Evolutionary conservation across 148 eudicot genomes (phyloP).

Genomic region (Bassia scoparia): DNA sequence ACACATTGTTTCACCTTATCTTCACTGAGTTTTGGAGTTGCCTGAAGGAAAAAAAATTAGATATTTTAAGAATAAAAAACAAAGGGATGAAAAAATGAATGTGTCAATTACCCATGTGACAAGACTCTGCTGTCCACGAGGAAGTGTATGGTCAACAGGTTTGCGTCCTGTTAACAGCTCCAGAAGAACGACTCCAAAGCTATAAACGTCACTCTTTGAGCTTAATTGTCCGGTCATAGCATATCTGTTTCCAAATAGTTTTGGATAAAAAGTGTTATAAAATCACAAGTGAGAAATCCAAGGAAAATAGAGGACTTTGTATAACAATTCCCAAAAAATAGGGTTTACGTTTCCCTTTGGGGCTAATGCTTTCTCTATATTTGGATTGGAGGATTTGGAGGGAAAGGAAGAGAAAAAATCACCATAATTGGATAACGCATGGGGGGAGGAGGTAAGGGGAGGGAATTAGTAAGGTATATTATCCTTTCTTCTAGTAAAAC

Average conservation of each 20-base stretch:
- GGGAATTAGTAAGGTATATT: too few relatives aligned
- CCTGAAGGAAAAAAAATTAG: conserved; percentile 33
- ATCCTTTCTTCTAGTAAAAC: too few relatives aligned
- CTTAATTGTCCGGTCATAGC: conserved; percentile 85
- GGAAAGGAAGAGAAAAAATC: too few relatives aligned
- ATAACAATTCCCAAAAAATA: not conserved
- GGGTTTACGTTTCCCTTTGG: not conserved
- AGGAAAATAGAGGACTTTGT: not conserved
- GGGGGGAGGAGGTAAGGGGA: too few relatives aligned
- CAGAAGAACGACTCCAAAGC: conserved; percentile 78
- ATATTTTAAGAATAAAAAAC: not conserved
- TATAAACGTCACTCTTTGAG: conserved; percentile 80
- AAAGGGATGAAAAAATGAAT: not conserved
- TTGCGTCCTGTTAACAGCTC: conserved; percentile 85
- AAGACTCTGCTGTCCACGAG: conserved; percentile 81
- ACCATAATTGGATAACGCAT: too few relatives aligned
- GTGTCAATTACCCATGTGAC: conserved; percentile 90
- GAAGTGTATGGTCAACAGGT: conserved; percentile 76
- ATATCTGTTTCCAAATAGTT: conserved; percentile 43
- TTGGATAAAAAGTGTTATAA: not conserved
- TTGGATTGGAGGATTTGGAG: too few relatives aligned
- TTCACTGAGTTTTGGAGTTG: conserved; percentile 76
- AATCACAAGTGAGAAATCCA: not conserved
- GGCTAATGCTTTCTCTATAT: too few relatives aligned
- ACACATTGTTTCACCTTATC: conserved; percentile 75